Evolutionary conservation across 2,329 filamentous ascomycete species (phyloP).

Genomic region (Ophiostoma fasciatum): DNA sequence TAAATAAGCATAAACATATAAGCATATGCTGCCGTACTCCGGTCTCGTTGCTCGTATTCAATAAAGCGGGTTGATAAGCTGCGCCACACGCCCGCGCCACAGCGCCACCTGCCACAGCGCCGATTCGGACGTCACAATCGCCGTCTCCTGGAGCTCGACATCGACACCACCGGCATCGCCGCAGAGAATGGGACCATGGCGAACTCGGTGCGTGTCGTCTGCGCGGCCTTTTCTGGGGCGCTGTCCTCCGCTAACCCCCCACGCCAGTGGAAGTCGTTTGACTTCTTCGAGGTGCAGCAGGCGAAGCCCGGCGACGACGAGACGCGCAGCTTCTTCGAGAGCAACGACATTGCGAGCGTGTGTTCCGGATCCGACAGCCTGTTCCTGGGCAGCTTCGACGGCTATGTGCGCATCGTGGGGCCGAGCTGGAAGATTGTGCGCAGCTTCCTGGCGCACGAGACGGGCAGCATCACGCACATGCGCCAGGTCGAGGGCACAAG

Average conservation of each 20-base stretch:
- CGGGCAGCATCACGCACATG: slow-evolving; percentile 74
- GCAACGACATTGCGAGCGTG: slow-evolving; percentile 67
- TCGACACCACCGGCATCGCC: no score
- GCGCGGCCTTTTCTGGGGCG: no score
- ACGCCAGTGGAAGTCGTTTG: slow-evolving; percentile 88
- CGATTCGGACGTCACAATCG: no score
- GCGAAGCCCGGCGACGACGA: slow-evolving; percentile 70
- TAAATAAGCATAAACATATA: no score
- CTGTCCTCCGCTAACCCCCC: background rate
- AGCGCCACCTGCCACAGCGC: no score
- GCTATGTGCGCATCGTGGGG: slow-evolving; percentile 75
- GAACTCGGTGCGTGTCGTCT: slow-evolving; percentile 16
- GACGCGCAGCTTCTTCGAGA: slow-evolving; percentile 63
- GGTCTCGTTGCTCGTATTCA: no score
- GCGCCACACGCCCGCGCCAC: no score
- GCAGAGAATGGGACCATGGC: slow-evolving; percentile 20
- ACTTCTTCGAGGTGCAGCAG: slow-evolving; percentile 93
- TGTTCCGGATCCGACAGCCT: slow-evolving; percentile 80
- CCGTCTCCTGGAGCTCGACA: no score
- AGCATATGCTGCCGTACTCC: no score
- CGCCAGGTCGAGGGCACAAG: slow-evolving; percentile 80
- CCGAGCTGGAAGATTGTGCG: slow-evolving; percentile 74
- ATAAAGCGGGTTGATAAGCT: no score
- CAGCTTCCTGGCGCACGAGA: slow-evolving; percentile 75
- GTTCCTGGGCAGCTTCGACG: slow-evolving; percentile 76